Conservation (phyloP, 768 basidiomycete genomes). For the Pisolithus orientalis region DNA sequence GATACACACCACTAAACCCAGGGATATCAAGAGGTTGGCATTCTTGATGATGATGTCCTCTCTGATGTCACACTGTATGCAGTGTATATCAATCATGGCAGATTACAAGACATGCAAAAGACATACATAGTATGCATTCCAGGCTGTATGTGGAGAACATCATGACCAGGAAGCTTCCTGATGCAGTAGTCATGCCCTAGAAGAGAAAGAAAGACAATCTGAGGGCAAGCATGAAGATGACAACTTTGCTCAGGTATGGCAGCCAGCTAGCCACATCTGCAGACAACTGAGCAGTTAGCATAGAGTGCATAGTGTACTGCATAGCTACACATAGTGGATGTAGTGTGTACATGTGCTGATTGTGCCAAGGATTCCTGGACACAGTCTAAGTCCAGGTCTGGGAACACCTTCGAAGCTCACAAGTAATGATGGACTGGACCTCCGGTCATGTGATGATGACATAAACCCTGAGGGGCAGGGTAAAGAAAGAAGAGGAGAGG, state of each 20-base stretch:
- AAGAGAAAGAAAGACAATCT: conserved; percentile 12
- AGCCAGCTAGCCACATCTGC: neutral
- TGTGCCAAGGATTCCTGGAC: too few relatives aligned
- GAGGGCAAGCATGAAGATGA: conserved; percentile 16
- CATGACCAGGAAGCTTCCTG: conserved; percentile 30
- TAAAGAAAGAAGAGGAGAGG: too few relatives aligned
- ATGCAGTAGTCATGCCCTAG: conserved; percentile 14
- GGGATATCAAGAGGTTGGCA: conserved; percentile 42
- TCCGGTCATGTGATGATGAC: too few relatives aligned
- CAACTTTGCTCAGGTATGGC: conserved; percentile 1
- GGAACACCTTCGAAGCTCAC: too few relatives aligned
- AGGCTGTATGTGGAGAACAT: conserved; percentile 34
- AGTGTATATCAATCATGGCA: neutral
- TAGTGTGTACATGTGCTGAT: too few relatives aligned
- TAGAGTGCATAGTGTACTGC: too few relatives aligned
- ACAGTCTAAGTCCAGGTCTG: too few relatives aligned
- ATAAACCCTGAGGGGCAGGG: too few relatives aligned
- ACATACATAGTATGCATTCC: conserved; percentile 63
- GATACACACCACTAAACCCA: conserved; percentile 42
- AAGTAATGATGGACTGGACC: too few relatives aligned
- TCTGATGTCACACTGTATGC: conserved; percentile 49
- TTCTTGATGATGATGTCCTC: conserved; percentile 46
- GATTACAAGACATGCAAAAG: neutral
- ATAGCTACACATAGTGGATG: too few relatives aligned
- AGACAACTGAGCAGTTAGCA: neutral